These are phyloP conservation scores for Grosmannia clavigera DNA, from an alignment of 2,329 filamentous ascomycete species.

Conservation along the genomic window DNA sequence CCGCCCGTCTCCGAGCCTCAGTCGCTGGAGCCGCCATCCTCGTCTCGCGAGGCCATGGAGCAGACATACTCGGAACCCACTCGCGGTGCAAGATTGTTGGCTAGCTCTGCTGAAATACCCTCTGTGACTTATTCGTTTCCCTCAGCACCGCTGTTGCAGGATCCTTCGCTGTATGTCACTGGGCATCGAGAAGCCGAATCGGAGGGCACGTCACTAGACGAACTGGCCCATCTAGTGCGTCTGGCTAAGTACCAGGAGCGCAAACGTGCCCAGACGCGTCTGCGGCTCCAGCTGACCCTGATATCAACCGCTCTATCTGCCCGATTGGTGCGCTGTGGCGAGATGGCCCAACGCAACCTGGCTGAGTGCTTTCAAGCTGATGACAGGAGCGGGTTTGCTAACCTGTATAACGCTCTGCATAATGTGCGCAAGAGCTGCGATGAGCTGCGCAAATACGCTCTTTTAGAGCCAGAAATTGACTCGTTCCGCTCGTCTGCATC, in stretches of 20 bases:
- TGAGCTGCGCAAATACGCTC: constrained; percentile 55
- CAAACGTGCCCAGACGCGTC: constrained; percentile 60
- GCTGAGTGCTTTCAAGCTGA: constrained; percentile 68
- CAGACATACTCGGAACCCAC: no score
- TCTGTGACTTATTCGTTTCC: constrained; percentile 25
- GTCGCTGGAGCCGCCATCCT: not conserved
- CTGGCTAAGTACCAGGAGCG: constrained; percentile 72
- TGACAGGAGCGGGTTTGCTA: constrained; percentile 65
- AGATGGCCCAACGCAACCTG: constrained; percentile 61
- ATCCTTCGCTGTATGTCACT: constrained; percentile 55
- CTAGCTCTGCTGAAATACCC: constrained; percentile 28
- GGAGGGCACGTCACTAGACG: constrained; percentile 58
- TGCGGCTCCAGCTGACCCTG: constrained; percentile 61
- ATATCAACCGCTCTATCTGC: constrained; percentile 64
- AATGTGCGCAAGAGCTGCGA: constrained; percentile 70
- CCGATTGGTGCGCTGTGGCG: constrained; percentile 61
- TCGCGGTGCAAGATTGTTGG: constrained; percentile 14
- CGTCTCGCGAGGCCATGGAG: not conserved
- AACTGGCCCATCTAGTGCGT: constrained; percentile 66
- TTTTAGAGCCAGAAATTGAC: constrained; percentile 62
- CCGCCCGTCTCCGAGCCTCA: not conserved
- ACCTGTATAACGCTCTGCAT: constrained; percentile 64
- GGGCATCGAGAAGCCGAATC: constrained; percentile 45
- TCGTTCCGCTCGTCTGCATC: constrained; percentile 40
- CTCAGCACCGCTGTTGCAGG: constrained; percentile 47